Percentiles rank a stretch among this genome's conserved stretches.
phyloP scores from a whole-genome alignment of 352 stramenopile species.

The Globisporangium megalacanthum region DNA sequence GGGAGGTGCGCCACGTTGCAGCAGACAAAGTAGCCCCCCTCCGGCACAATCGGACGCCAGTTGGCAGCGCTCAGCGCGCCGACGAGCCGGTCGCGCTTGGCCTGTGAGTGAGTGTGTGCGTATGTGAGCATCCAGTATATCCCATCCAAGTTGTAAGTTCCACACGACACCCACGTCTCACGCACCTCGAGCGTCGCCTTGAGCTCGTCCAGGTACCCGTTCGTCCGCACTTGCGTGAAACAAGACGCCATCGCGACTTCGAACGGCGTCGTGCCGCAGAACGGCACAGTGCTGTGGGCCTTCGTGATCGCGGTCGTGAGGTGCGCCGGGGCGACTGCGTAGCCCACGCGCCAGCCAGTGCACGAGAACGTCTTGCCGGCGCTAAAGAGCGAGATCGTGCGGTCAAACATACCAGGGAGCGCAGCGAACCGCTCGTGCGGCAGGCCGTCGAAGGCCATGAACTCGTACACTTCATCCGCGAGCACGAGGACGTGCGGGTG shows the following conservation, averaged over 20 bases:
- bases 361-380: slow-evolving; percentile 93
- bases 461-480: slow-evolving; percentile 99
- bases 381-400: slow-evolving; percentile 91
- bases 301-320: slow-evolving; percentile 62
- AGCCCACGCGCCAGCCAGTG: slow-evolving; percentile 92
- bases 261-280: slow-evolving; percentile 93
- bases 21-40: slow-evolving; percentile 96
- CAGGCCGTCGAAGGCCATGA: slow-evolving; percentile 90
- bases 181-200: slow-evolving; percentile 46
- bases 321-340: slow-evolving; percentile 59
- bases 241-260: slow-evolving; percentile 90
- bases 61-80: slow-evolving; percentile 68
- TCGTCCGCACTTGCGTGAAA: slow-evolving; percentile 85
- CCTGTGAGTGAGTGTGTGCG: slow-evolving; percentile 19
- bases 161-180: not conserved
- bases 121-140: not conserved
- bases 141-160: not conserved
- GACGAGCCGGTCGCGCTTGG: slow-evolving; percentile 86
- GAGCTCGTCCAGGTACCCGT: slow-evolving; percentile 80
- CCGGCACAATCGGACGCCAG: slow-evolving; percentile 89
- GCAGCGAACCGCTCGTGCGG: slow-evolving; percentile 63
- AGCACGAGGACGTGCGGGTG: slow-evolving; percentile 92
- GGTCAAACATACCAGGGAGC: slow-evolving; percentile 81
- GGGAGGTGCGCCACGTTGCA: slow-evolving; percentile 70
- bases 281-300: slow-evolving; percentile 84